Evolutionary conservation across 1,284 basidiomycete species (phyloP).

Genomic region (Ceratobasidium sp.): DNA sequence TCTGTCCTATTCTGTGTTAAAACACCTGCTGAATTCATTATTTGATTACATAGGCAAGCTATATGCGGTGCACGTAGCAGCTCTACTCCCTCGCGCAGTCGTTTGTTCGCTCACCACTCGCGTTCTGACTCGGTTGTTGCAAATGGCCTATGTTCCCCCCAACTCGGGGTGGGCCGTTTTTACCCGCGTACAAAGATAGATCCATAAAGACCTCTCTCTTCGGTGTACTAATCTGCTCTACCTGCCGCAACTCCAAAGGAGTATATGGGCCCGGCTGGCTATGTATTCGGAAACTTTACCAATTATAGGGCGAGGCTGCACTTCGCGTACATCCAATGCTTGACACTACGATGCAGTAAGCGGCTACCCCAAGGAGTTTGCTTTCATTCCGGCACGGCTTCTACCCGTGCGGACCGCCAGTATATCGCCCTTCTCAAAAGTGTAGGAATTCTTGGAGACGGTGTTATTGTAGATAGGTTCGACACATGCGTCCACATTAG

Average conservation of each 20-base stretch:
- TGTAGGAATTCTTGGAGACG: too few species aligned
- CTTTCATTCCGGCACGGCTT: constrained; percentile 79
- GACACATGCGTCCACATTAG: constrained; percentile 78
- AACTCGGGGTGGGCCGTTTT: constrained; percentile 67
- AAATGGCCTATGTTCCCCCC: constrained; percentile 74
- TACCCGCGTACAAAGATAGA: background rate
- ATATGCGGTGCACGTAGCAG: constrained; percentile 62
- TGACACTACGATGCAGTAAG: constrained; percentile 59
- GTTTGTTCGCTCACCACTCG: constrained; percentile 76
- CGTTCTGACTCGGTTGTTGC: constrained; percentile 75
- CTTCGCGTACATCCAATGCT: background rate
- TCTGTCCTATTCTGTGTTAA: background rate
- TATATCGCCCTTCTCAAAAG: constrained; percentile 52
- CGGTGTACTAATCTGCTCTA: constrained; percentile 78
- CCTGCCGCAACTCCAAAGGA: constrained; percentile 75
- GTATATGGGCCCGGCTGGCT: constrained; percentile 73
- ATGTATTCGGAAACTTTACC: constrained; percentile 70
- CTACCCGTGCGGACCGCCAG: constrained; percentile 83
- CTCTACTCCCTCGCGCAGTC: constrained; percentile 67
- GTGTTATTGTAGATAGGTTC: constrained; percentile 55
- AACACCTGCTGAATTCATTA: background rate
- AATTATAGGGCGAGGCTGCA: constrained; percentile 53
- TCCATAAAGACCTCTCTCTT: constrained; percentile 70
- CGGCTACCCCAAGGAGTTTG: constrained; percentile 76
- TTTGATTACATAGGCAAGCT: constrained; percentile 57